These are phyloP conservation scores for Diaporthe amygdali DNA, from an alignment of 2,329 filamentous ascomycete species.

Conservation along the genomic window DNA sequence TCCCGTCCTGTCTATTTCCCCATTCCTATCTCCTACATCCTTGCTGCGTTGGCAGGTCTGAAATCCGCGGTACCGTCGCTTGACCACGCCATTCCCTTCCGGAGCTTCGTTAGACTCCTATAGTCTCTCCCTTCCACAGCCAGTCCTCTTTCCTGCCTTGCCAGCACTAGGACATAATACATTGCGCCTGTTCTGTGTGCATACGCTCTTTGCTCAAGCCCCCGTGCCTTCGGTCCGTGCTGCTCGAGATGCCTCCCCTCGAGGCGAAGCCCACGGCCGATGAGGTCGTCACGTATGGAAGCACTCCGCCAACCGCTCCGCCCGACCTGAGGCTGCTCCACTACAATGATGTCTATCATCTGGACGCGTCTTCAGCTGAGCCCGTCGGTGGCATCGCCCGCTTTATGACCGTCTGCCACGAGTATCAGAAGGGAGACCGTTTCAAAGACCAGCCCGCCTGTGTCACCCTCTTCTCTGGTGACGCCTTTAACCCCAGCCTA, in stretches of 20 bases:
- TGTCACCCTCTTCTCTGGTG: constrained; percentile 86
- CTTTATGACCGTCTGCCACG: constrained; percentile 78
- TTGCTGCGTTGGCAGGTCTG: constrained; percentile 1
- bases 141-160: too few relatives aligned
- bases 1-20: too few relatives aligned
- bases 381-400: constrained; percentile 82
- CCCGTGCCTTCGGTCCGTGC: neutral
- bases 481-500: constrained; percentile 90
- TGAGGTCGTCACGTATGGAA: constrained; percentile 36
- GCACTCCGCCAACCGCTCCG: constrained; percentile 34
- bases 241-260: constrained; percentile 15
- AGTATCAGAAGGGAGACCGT: constrained; percentile 69
- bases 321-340: constrained; percentile 84
- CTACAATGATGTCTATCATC: constrained; percentile 94
- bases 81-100: neutral
- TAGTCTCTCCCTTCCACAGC: neutral
- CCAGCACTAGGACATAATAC: too few relatives aligned
- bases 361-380: constrained; percentile 76
- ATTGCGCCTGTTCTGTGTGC: too few relatives aligned
- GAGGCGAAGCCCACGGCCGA: constrained; percentile 23
- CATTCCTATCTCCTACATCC: neutral
- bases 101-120: neutral
- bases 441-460: constrained; percentile 69
- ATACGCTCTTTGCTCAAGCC: neutral
- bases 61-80: neutral